Evolutionary conservation across 108 stramenopile genomes (phyloP), one percentile per base, ranked within the genome.

Genomic region (Seminavis robusta): DNA sequence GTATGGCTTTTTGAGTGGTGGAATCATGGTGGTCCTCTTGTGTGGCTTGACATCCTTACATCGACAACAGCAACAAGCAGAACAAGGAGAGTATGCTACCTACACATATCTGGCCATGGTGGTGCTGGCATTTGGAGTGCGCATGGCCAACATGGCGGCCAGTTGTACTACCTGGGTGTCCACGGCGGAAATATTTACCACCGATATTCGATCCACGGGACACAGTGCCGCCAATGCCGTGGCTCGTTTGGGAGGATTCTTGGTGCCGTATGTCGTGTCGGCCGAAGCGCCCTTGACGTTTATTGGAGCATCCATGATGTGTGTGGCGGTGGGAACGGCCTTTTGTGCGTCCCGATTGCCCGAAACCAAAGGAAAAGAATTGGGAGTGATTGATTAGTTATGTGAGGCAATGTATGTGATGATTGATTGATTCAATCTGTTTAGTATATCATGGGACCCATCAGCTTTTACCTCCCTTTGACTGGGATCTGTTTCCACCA

Each of bases 181-280:
- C 24, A 88, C 83, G 5, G 71, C 83, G 19, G 87, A 88, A 65
- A 66, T 88, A 13, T 58, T 81, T 13, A 20, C 80, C 13, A 88
- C 86, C 11, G 79, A 83, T 11, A 76, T 83, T 48, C 70, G 86
- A 29, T 76, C 73, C 1, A 80, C 86, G 2, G 86, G 86, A 0
- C 82, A 88, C 52, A 61, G 71, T 41, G 52, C 76, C 11, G 81
- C 86, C 30, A 84, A 88, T 66, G 86, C 86, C 1, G 44, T 67
- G 29, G 86, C 74, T 3, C 61, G 86, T 33, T 30, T 71, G 13
- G 82, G 81, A 15, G 82, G 74, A 4, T 67, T 69, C 44, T 53
- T 75, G 24, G 59, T 76, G 1, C 42, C 42, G 15, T 43, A 43
- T 15, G 24, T 15, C 17, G 7, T 26, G 24, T n/a, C n/a, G 45